These are phyloP conservation scores for Termitomyces sp. DNA, from an alignment of 768 basidiomycete genomes.

Conservation along the genomic window DNA sequence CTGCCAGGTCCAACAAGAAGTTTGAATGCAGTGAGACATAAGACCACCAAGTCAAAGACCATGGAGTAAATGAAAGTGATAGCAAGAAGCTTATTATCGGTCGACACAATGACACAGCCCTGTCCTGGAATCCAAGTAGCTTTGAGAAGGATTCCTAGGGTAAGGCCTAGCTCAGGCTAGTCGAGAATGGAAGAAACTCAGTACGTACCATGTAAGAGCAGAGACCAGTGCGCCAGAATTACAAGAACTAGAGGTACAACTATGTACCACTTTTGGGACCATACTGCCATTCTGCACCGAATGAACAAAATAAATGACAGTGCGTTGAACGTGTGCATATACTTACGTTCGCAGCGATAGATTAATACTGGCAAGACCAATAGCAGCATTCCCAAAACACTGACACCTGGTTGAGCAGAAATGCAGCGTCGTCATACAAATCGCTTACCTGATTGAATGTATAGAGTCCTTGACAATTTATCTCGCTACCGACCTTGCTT, in stretches of 20 bases:
- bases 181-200: not conserved
- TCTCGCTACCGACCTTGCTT: slow-evolving; percentile 26
- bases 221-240: slow-evolving; percentile 69
- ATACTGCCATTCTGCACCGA: slow-evolving; percentile 57
- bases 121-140: slow-evolving; percentile 46
- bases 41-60: slow-evolving; percentile 62
- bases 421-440: not conserved
- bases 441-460: slow-evolving; percentile 53
- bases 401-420: slow-evolving; percentile 12
- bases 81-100: slow-evolving; percentile 55
- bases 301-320: not conserved
- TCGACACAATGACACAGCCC: slow-evolving; percentile 55
- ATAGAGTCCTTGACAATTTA: slow-evolving; percentile 65
- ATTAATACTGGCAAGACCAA: slow-evolving; percentile 69
- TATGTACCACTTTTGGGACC: slow-evolving; percentile 55
- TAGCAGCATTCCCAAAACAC: slow-evolving; percentile 57
- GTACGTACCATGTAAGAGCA: slow-evolving; percentile 56
- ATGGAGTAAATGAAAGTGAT: slow-evolving; percentile 71
- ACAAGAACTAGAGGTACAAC: slow-evolving; percentile 45
- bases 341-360: slow-evolving; percentile 62
- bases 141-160: slow-evolving; percentile 51
- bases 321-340: not conserved
- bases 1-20: slow-evolving; percentile 39
- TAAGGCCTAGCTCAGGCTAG: not conserved
- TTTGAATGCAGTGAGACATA: slow-evolving; percentile 58